Base-by-base conservation (phyloP, 2,329 filamentous ascomycete species). In the Pyrenophora tritici-repentis region DNA sequence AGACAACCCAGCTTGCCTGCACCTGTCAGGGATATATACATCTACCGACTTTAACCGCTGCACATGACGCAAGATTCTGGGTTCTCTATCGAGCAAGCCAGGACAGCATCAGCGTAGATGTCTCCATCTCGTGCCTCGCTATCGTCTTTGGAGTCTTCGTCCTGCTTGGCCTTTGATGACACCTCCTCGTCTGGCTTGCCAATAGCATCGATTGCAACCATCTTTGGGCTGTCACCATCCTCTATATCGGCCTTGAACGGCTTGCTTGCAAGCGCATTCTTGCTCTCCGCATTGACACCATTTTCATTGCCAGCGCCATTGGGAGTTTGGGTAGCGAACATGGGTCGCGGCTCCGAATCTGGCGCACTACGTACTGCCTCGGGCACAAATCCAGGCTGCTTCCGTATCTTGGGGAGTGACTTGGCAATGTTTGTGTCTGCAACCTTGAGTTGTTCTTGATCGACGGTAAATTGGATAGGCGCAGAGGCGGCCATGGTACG, bases 381-480 rank as follows among this genome's bases (percentile, higher is more conserved):
- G n/a, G 38, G 50, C 14, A 62, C 61, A 51, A 65, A 65, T 29
- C 63, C 59, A 18, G 61, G 50, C 62, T 70, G 54, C 53, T 89
- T 84, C 81, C 92, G 94, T 81, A 89, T 92, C 57, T 79, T 74
- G 31, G 67, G 73, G 26, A 79, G 78, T 59, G 85, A 79, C 55
- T 86, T 86, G 61, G 87, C 86, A 39, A 92, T 79, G 65, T 88
- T 90, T 60, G 86, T 90, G 72, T 99, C 94, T 33, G 85, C 85
- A 39, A 96, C 86, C 79, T 91, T 90, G 65, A 99, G 86, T 49
- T 90, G 89, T 77, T 96, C 90, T 77, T 99, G 93, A 73, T 99
- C 94, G 71, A 99, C 94, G 4, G 94, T 99, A 81, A 99, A 99
- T 77, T 99, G 94, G 63, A 99, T 99, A 46, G 94, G 94, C 39